Evolutionary conservation across 495 filamentous ascomycete genomes (phyloP), one percentile per base, ranked within the genome.

Genomic region (Venustampulla echinocandica): DNA sequence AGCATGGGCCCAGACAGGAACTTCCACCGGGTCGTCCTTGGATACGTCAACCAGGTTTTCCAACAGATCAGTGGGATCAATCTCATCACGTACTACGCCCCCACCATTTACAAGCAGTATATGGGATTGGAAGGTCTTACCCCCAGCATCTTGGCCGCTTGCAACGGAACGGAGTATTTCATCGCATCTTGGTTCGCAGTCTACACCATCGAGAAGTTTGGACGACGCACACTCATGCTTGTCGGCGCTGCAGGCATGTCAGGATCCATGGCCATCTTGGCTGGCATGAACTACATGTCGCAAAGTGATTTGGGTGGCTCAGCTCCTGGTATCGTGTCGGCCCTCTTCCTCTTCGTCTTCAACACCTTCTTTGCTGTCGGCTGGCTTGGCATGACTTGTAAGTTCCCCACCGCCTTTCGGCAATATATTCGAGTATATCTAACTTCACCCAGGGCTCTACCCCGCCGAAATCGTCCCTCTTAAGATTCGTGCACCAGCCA

Each of bases 31-130:
- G 77, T 74, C 0, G 60, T 80, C 19, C 68, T 88, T 22, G 84
- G 75, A 35, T 85, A 85, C 55, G 74, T 85, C 59, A 52, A 51
- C 27, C 53, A 55, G 36, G 48, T 55, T 14, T 51, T 86, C 65
- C 84, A 87, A 55, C 83, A 89, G 50, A 79, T 85, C 23, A 75
- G 71, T n/a, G 85, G 85, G 18, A 86, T 88, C 55, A 87, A 87
- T 51, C 55, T 88, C 14, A 81, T 87, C 51, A 83, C 81, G 0
- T 85, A 86, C 57, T 89, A 88, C 47, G 74, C 80, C 1, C 69
- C 82, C 4, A 75, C 77, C 3, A 77, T 88, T 39, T 77, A 84
- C 51, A 59, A 77, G 36, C 35, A 69, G 25, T 69, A 76, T 36
- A 69, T 79, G 20, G 68, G 71, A 1, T 69, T 86, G 22, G 66